These are phyloP conservation scores for Escovopsis sp. DNA, from an alignment of 2,329 filamentous ascomycete genomes.

Conservation along the genomic window DNA sequence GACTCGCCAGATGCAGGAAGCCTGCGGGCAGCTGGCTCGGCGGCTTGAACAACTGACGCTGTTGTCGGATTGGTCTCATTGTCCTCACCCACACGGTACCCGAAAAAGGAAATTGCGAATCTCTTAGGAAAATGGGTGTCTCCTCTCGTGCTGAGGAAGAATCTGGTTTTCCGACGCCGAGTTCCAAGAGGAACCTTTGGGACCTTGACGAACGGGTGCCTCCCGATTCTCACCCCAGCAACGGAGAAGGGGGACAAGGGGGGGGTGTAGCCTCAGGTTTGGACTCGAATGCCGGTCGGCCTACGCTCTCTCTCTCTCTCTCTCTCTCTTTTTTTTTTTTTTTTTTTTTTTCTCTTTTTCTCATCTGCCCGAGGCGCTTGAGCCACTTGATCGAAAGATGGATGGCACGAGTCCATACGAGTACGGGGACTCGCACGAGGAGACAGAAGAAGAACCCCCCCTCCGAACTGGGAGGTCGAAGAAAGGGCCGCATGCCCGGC, in stretches of 20 bases:
- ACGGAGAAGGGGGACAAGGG: neutral
- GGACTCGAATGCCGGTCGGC: neutral
- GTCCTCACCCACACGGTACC: neutral
- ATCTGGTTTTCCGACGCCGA: too few species aligned
- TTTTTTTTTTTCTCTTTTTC: neutral
- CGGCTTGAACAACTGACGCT: too few species aligned
- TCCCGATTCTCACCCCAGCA: too few species aligned
- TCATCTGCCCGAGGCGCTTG: neutral
- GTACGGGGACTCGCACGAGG: too few species aligned
- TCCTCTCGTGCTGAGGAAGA: too few species aligned
- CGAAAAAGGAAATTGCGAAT: neutral
- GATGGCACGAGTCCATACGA: too few species aligned
- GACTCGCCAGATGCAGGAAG: too few species aligned
- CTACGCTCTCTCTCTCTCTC: neutral
- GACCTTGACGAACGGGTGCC: too few species aligned
- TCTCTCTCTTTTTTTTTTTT: neutral
- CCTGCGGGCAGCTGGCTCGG: too few species aligned
- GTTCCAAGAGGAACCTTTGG: neutral
- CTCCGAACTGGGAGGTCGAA: neutral
- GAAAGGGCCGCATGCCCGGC: neutral
- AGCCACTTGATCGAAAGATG: neutral
- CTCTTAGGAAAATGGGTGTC: too few species aligned
- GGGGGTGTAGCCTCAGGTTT: neutral
- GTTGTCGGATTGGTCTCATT: too few species aligned
- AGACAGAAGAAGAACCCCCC: too few species aligned